phyloP scores from a whole-genome alignment of 1,284 basidiomycete genomes.

The Mycosarcoma mackinlayi region DNA sequence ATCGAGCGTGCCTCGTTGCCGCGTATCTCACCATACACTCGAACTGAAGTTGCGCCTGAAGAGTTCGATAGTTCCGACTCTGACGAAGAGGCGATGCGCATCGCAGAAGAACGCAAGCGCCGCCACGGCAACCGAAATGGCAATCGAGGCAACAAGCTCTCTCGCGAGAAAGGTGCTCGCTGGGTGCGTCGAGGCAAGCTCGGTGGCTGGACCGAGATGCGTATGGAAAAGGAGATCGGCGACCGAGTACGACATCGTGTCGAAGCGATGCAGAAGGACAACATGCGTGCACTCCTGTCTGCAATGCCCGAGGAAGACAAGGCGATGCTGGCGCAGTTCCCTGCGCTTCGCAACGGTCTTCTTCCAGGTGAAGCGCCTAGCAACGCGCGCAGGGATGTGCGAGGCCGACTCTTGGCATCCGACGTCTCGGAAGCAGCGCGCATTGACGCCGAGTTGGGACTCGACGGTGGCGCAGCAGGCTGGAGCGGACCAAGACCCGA shows the following conservation, averaged over 20 bases:
- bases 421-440: constrained; percentile 47
- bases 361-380: constrained; percentile 25
- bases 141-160: constrained; percentile 66
- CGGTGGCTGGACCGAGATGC: constrained; percentile 62
- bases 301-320: constrained; percentile 50
- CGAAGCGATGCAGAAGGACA: constrained; percentile 58
- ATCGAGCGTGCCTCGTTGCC: constrained; percentile 38
- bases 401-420: constrained; percentile 33
- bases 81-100: constrained; percentile 48
- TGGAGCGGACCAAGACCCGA: constrained; percentile 16
- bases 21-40: constrained; percentile 20
- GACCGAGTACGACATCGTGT: constrained; percentile 51
- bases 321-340: constrained; percentile 40
- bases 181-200: constrained; percentile 64
- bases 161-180: constrained; percentile 52
- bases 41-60: constrained; percentile 8
- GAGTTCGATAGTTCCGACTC: constrained; percentile 40
- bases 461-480: constrained; percentile 23
- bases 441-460: constrained; percentile 46
- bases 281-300: constrained; percentile 50
- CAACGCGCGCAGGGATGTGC: constrained; percentile 23
- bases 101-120: constrained; percentile 43
- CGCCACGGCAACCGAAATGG: constrained; percentile 47
- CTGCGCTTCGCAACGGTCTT: constrained; percentile 33
- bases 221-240: constrained; percentile 59